Conservation (phyloP, 1,139 yeast species). For the Scheffersomyces cryptocercus region DNA sequence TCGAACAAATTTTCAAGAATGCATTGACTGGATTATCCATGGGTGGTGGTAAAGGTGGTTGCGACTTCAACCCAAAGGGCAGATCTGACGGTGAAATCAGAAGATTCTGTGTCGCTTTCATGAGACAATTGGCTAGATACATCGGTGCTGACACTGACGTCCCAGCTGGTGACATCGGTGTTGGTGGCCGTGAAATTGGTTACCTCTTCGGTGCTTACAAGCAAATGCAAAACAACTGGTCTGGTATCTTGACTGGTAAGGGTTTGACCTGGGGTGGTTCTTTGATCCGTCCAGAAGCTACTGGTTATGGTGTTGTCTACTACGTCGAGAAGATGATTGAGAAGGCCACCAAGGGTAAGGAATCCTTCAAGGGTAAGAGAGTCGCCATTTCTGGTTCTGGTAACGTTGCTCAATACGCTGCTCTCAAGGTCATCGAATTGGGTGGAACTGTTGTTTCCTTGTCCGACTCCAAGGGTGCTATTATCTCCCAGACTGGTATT, state of each 20-base stretch:
- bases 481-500: slow-evolving; percentile 76
- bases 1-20: slow-evolving; percentile 97
- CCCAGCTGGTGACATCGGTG: slow-evolving; percentile 97
- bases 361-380: slow-evolving; percentile 85
- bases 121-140: slow-evolving; percentile 94
- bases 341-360: slow-evolving; percentile 86
- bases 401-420: slow-evolving; percentile 99
- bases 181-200: slow-evolving; percentile 91
- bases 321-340: slow-evolving; percentile 97
- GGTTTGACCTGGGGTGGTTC: slow-evolving; percentile 99
- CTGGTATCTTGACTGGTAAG: slow-evolving; percentile 97
- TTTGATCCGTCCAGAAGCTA: slow-evolving; percentile 97
- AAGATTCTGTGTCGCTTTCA: slow-evolving; percentile 93
- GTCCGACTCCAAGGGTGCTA: slow-evolving; percentile 92
- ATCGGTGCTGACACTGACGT: slow-evolving; percentile 97
- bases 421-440: slow-evolving; percentile 92
- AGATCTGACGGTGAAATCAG: slow-evolving; percentile 91
- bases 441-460: slow-evolving; percentile 94
- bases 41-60: slow-evolving; percentile 99
- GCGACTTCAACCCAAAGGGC: slow-evolving; percentile 97
- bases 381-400: slow-evolving; percentile 98
- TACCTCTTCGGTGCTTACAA: slow-evolving; percentile 97
- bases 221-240: slow-evolving; percentile 87
- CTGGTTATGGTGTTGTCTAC: slow-evolving; percentile 97
- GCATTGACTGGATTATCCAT: slow-evolving; percentile 95